Evolutionary conservation across 805 yeast genomes (phyloP).

Genomic region (Candida saitoana): DNA sequence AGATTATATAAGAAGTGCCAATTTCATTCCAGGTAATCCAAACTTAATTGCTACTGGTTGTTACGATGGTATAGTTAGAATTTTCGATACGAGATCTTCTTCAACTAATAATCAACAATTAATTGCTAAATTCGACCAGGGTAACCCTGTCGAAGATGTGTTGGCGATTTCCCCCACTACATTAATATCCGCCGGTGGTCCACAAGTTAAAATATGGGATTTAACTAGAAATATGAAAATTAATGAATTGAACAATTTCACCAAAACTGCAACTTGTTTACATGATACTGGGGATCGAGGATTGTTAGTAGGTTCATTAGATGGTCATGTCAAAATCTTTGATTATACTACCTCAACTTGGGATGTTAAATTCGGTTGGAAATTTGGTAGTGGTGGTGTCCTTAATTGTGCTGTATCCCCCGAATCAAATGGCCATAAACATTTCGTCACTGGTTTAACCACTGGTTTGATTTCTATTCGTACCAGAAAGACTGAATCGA

Average conservation of each 20-base stretch:
- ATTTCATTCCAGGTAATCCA: conserved; percentile 69
- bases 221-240: conserved; percentile 70
- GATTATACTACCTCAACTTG: conserved; percentile 69
- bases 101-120: conserved; percentile 36
- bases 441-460: conserved; percentile 86
- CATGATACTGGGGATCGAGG: conserved; percentile 71
- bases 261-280: conserved; percentile 87
- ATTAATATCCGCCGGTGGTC: conserved; percentile 75
- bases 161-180: conserved; percentile 72
- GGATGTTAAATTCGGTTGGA: conserved; percentile 96
- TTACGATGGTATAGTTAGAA: conserved; percentile 81
- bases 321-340: conserved; percentile 95
- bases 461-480: conserved; percentile 86
- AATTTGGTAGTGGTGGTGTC: conserved; percentile 85
- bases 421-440: conserved; percentile 54
- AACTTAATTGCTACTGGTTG: conserved; percentile 88
- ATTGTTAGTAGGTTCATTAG: conserved; percentile 89
- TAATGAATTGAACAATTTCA: conserved; percentile 77
- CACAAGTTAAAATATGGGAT: conserved; percentile 88
- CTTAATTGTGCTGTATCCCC: conserved; percentile 89
- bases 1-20: conserved; percentile 84
- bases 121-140: conserved; percentile 64
- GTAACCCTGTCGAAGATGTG: conserved; percentile 77
- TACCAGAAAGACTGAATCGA: conserved; percentile 72
- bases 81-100: conserved; percentile 72